Conservation (phyloP, 306 rosid species). For the Canavalia gladiata region DNA sequence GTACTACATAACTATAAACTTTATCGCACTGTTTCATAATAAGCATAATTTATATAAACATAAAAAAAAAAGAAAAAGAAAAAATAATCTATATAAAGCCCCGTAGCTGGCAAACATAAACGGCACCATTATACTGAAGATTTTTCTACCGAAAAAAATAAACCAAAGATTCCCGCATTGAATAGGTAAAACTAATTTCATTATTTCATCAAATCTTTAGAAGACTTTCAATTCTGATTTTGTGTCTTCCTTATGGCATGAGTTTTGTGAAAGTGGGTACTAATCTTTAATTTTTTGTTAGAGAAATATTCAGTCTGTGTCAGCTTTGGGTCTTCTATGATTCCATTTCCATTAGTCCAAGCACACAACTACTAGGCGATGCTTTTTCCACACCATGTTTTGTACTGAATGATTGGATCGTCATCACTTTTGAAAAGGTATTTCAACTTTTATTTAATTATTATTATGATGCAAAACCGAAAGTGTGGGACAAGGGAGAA, state of each 20-base stretch:
- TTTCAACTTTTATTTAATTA: constrained; percentile 38
- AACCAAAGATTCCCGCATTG: constrained; percentile 35
- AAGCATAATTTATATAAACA: too few species aligned
- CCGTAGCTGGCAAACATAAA: constrained; percentile 28
- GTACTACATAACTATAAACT: too few species aligned
- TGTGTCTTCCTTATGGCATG: not conserved
- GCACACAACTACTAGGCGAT: constrained; percentile 5
- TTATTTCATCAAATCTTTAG: constrained; percentile 1
- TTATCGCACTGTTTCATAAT: too few species aligned
- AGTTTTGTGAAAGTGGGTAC: constrained; percentile 33
- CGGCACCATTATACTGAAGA: constrained; percentile 23
- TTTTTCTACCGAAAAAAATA: not conserved
- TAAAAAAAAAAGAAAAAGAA: too few species aligned
- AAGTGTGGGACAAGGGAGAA: constrained; percentile 34
- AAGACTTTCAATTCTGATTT: not conserved
- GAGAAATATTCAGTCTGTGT: not conserved
- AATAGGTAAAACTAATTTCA: constrained; percentile 11
- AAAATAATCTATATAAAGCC: not conserved
- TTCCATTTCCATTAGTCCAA: constrained; percentile 36
- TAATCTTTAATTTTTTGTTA: not conserved
- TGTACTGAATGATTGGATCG: constrained; percentile 15
- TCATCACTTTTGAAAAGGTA: constrained; percentile 50
- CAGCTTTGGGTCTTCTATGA: constrained; percentile 12
- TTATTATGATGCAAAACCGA: constrained; percentile 7
- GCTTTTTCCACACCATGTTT: constrained; percentile 42